Evolutionary conservation across 371 early-diverging fungal genomes (phyloP).

Genomic region (Mycotypha africana): DNA sequence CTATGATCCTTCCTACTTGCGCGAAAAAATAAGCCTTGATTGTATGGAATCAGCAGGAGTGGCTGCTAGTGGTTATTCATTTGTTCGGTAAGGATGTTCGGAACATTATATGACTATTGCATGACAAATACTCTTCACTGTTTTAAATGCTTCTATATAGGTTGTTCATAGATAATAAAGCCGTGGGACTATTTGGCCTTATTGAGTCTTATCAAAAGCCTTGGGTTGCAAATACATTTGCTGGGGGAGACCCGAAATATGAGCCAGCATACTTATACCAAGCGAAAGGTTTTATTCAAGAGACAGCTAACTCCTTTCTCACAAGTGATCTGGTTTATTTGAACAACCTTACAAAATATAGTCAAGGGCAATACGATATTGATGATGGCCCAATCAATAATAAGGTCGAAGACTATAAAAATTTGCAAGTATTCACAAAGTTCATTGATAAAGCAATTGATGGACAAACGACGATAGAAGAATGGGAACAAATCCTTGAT

Average conservation of each 20-base stretch:
- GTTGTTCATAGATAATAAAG: background rate
- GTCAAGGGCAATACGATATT: constrained; percentile 12
- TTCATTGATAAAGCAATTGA: constrained; percentile 1
- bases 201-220: constrained; percentile 19
- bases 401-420: constrained; percentile 13
- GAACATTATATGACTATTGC: too few relatives aligned
- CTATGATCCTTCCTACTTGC: constrained; percentile 35
- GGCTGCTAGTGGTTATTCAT: constrained; percentile 34
- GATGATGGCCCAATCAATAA: constrained; percentile 11
- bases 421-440: constrained; percentile 8
- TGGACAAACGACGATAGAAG: background rate
- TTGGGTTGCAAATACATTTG: constrained; percentile 22
- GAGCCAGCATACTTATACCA: constrained; percentile 9
- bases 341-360: constrained; percentile 11
- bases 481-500: constrained; percentile 20
- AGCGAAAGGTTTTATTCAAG: constrained; percentile 3
- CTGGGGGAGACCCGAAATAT: constrained; percentile 7
- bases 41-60: constrained; percentile 36
- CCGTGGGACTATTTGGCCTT: constrained; percentile 20
- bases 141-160: background rate
- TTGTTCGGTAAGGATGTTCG: constrained; percentile 36
- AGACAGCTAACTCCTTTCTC: background rate
- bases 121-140: too few relatives aligned
- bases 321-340: constrained; percentile 16
- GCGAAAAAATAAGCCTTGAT: constrained; percentile 37